These are phyloP conservation scores for Penicillium concentricum DNA, from an alignment of 2,329 filamentous ascomycete genomes.

Conservation along the genomic window DNA sequence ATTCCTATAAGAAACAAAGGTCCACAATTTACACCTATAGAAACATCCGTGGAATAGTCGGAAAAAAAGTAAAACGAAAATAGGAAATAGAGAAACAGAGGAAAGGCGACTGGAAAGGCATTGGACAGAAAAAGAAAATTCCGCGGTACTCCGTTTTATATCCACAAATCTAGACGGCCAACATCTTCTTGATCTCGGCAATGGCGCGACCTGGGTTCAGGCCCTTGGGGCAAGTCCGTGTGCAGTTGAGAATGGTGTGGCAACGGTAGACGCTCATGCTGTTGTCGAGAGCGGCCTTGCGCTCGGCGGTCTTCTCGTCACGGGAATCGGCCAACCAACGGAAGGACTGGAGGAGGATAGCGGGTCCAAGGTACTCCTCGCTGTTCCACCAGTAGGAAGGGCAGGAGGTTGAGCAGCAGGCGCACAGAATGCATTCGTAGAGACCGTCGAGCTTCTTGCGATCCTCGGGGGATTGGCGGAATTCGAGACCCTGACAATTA, in stretches of 20 bases:
- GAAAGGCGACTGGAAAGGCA: slow-evolving; percentile 24
- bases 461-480: slow-evolving; percentile 85
- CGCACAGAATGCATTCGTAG: slow-evolving; percentile 99
- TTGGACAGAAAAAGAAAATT: slow-evolving; percentile 23
- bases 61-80: slow-evolving; percentile 15
- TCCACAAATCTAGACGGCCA: slow-evolving; percentile 56
- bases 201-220: slow-evolving; percentile 94
- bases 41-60: slow-evolving; percentile 23
- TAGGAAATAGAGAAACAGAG: slow-evolving; percentile 14
- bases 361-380: slow-evolving; percentile 96
- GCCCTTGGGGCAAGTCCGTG: slow-evolving; percentile 95
- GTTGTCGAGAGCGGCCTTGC: slow-evolving; percentile 92
- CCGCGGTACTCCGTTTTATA: slow-evolving; percentile 27
- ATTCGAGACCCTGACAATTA: slow-evolving; percentile 73
- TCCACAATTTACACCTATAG: slow-evolving; percentile 30
- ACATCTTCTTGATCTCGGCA: slow-evolving; percentile 97
- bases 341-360: slow-evolving; percentile 96
- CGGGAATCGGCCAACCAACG: slow-evolving; percentile 94
- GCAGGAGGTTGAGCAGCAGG: slow-evolving; percentile 98
- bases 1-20: slow-evolving; percentile 26
- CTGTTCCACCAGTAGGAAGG: slow-evolving; percentile 99
- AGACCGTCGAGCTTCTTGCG: slow-evolving; percentile 96
- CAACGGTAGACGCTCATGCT: slow-evolving; percentile 98
- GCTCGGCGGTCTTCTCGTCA: slow-evolving; percentile 83
- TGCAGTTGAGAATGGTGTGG: slow-evolving; percentile 99